Base-by-base conservation (phyloP, 495 filamentous ascomycete genomes). In the Xylaria castorea region DNA sequence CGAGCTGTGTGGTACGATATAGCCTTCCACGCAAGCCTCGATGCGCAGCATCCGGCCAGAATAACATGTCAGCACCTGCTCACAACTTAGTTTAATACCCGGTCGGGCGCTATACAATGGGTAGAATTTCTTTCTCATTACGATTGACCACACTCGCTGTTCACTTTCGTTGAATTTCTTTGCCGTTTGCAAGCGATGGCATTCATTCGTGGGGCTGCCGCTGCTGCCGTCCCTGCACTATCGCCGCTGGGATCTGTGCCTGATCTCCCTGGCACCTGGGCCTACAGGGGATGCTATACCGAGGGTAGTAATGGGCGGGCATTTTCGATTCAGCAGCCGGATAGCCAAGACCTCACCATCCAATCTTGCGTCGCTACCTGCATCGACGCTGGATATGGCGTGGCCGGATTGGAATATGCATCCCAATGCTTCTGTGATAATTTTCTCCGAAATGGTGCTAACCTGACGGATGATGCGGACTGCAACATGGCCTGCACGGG, bases 351-450 rank as follows among this genome's bases (percentile, higher is more conserved):
- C 64, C 64, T 67, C 82, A 88, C 86, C 5, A 79, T 87, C 40
- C 79, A 85, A 75, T 83, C 80, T 68, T 89, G 87, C 76, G 77
- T 86, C 44, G 75, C 82, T 50, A 85, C 82, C 75, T 87, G 85
- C 78, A 79, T 75, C 42, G 58, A 42, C 44, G 18, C 20, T 8
- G 80, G 80, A 70, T 86, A 77, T 74, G 80, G 25, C 70, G 86
- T 83, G 76, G 83, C 83, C 74, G 89, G 89, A 61, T 78, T 87
- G 18, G 86, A 91, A 75, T 91, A 88, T 69, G 84, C 81, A 48
- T 84, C 82, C 42, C 86, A 92, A 76, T 89, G 87, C 75, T 89
- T 84, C 75, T 89, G 87, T 76, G 86, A 83, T 32, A 85, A 85
- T n/a, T 51, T 38, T 9, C 0, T 67, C 64, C 64, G 64, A 1